phyloP scores from a whole-genome alignment of 352 stramenopile species.

The Globisporangium acanthophoron region DNA sequence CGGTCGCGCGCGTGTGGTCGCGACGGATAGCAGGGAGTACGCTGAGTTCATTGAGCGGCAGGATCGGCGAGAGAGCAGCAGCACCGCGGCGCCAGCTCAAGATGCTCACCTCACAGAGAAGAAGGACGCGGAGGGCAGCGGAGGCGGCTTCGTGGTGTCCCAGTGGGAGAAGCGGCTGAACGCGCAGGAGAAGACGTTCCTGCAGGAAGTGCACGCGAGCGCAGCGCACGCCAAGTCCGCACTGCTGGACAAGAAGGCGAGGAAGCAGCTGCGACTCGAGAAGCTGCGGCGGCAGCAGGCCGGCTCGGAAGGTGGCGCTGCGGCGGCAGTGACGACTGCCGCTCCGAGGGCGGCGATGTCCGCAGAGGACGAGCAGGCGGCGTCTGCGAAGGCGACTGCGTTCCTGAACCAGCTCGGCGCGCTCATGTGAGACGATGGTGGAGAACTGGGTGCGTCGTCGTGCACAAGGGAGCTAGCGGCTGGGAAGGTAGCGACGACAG shows the following conservation, averaged over 20 bases:
- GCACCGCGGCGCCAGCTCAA: not conserved
- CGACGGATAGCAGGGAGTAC: conserved; percentile 31
- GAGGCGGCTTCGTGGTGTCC: conserved; percentile 67
- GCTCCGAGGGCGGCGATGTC: not conserved
- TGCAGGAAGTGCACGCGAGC: conserved; percentile 61
- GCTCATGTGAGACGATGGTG: conserved; percentile 23
- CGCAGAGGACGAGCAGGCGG: conserved; percentile 17
- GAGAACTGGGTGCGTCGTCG: not conserved
- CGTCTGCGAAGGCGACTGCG: conserved; percentile 42
- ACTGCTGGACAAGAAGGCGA: conserved; percentile 30
- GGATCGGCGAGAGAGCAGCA: not conserved
- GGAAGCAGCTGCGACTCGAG: conserved; percentile 62
- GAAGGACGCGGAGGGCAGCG: not conserved
- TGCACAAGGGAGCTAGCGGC: too few species aligned
- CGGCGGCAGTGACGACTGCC: conserved; percentile 4
- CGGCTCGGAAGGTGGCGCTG: conserved; percentile 2
- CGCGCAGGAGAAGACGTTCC: conserved; percentile 45
- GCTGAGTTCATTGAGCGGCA: conserved; percentile 18
- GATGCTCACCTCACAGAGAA: not conserved
- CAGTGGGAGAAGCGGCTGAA: conserved; percentile 81
- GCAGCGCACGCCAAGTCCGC: conserved; percentile 39
- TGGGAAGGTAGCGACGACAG: too few species aligned
- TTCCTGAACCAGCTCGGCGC: conserved; percentile 56
- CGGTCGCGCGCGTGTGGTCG: conserved; percentile 41
- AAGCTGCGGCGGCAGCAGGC: conserved; percentile 32